Percentiles rank a stretch among this genome's conserved stretches.
phyloP scores from a whole-genome alignment of 352 stramenopile species.

The Globisporangium canariense region DNA sequence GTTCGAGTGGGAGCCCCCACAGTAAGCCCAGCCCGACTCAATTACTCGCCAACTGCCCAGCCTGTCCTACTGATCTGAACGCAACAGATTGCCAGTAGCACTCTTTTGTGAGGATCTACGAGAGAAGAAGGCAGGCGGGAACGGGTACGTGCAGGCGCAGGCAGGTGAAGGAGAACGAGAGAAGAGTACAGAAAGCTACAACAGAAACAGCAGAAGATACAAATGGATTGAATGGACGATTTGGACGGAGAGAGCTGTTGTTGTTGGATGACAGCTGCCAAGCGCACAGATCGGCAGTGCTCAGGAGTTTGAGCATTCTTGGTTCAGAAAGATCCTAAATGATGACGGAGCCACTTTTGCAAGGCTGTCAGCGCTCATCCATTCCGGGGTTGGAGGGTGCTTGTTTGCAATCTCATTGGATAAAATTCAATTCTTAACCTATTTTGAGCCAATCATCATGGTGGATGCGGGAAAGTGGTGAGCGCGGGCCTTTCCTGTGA shows the following conservation, averaged over 20 bases:
- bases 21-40: slow-evolving; percentile 13
- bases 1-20: slow-evolving; percentile 94
- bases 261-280: slow-evolving; percentile 3
- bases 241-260: not conserved
- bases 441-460: not conserved
- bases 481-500: not conserved
- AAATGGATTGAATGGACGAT: slow-evolving; percentile 9
- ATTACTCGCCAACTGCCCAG: no score
- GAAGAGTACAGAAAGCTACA: slow-evolving; percentile 1
- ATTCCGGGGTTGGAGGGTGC: not conserved
- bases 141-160: not conserved
- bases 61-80: no score
- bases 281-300: not conserved
- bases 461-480: not conserved
- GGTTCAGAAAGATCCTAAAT: slow-evolving; percentile 7
- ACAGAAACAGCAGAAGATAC: slow-evolving; percentile 6
- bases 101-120: not conserved
- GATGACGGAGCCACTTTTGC: not conserved
- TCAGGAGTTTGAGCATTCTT: not conserved
- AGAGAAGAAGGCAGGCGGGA: not conserved
- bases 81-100: not conserved
- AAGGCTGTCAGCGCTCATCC: not conserved
- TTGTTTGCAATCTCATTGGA: not conserved
- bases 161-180: not conserved
- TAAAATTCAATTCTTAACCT: not conserved